phyloP scores from a whole-genome alignment of 1,139 yeast genomes.

The Pichia norvegensis region DNA sequence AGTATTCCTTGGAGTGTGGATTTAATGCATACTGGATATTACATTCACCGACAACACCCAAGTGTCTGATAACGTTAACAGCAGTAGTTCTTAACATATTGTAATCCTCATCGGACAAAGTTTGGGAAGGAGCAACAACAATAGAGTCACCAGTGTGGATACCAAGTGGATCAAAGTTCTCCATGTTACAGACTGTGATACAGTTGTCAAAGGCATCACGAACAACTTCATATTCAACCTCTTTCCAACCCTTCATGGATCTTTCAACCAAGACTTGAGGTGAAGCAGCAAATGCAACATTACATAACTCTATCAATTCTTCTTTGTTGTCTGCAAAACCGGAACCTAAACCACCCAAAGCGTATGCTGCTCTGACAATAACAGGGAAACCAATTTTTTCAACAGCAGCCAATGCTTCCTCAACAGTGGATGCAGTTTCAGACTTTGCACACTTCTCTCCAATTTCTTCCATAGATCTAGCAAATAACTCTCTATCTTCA shows the following conservation, averaged over 20 bases:
- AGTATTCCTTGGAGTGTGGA: slow-evolving; percentile 89
- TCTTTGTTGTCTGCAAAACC: slow-evolving; percentile 92
- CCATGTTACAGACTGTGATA: slow-evolving; percentile 99
- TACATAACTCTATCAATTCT: slow-evolving; percentile 77
- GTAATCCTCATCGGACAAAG: slow-evolving; percentile 93
- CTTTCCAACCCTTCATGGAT: slow-evolving; percentile 99
- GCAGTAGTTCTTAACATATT: slow-evolving; percentile 98
- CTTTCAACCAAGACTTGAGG: slow-evolving; percentile 95
- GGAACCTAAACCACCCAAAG: slow-evolving; percentile 96
- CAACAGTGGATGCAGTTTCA: slow-evolving; percentile 69
- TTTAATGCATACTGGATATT: slow-evolving; percentile 96
- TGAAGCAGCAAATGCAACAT: slow-evolving; percentile 88
- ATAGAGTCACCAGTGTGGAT: slow-evolving; percentile 99
- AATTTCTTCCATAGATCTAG: slow-evolving; percentile 90
- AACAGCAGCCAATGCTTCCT: slow-evolving; percentile 81
- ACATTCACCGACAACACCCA: slow-evolving; percentile 99
- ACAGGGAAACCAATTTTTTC: slow-evolving; percentile 88
- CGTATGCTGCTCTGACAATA: slow-evolving; percentile 95
- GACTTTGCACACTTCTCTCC: slow-evolving; percentile 92
- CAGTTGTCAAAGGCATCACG: slow-evolving; percentile 97
- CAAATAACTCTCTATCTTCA: slow-evolving; percentile 94
- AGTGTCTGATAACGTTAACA: slow-evolving; percentile 91
- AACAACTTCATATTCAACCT: slow-evolving; percentile 97
- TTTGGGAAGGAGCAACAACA: slow-evolving; percentile 98
- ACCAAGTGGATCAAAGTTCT: slow-evolving; percentile 97